Evolutionary conservation across 2,329 filamentous ascomycete genomes (phyloP).

Genomic region (Microcyclospora pomicola): DNA sequence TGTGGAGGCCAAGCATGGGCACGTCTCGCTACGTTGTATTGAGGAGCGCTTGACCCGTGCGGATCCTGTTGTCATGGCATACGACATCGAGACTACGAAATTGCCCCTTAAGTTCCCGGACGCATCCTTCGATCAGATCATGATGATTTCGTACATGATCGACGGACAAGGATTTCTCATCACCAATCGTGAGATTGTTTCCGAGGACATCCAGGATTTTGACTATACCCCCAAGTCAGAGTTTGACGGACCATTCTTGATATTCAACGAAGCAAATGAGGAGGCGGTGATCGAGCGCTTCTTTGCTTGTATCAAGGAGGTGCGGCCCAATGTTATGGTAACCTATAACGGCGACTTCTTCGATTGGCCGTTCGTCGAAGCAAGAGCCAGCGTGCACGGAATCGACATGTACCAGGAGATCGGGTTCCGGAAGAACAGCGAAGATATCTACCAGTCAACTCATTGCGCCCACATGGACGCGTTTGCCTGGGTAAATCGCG

Average conservation of each 20-base stretch:
- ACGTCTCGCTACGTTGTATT: constrained; percentile 69
- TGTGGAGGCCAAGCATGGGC: constrained; percentile 84
- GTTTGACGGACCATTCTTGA: constrained; percentile 88
- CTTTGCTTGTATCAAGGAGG: constrained; percentile 90
- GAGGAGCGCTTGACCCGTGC: constrained; percentile 80
- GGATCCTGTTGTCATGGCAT: constrained; percentile 97
- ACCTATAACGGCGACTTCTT: constrained; percentile 99
- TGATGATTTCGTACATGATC: constrained; percentile 99
- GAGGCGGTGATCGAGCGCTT: constrained; percentile 79
- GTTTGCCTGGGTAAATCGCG: constrained; percentile 97
- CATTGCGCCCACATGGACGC: constrained; percentile 99
- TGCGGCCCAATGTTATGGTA: constrained; percentile 86
- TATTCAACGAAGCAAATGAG: constrained; percentile 96
- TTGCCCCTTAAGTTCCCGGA: constrained; percentile 94
- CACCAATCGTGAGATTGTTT: constrained; percentile 94
- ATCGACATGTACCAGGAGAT: constrained; percentile 99
- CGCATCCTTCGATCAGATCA: constrained; percentile 84
- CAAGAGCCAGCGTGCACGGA: constrained; percentile 79
- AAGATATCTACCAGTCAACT: constrained; percentile 92
- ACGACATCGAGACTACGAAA: constrained; percentile 96
- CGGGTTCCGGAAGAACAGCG: constrained; percentile 85
- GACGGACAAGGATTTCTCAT: constrained; percentile 96
- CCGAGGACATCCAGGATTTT: constrained; percentile 92
- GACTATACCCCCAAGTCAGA: constrained; percentile 97
- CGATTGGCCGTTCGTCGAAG: constrained; percentile 98